Evolutionary conservation across 257 asterid species (phyloP).

Genomic region (Nicotiana undulata): DNA sequence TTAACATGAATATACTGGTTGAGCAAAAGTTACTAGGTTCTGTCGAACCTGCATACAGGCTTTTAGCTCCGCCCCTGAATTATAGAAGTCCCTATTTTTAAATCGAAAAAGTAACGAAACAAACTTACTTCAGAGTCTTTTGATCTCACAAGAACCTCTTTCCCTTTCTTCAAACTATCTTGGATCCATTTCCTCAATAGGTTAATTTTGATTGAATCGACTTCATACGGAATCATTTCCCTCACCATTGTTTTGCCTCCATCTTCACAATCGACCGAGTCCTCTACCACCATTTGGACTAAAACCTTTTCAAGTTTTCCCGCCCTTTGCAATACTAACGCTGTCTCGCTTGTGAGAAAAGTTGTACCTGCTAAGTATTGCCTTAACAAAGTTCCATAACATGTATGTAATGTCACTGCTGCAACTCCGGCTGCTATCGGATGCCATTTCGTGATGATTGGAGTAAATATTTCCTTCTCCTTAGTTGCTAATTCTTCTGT

Average conservation of each 20-base stretch:
- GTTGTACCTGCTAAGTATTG: conserved; percentile 47
- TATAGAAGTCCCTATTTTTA: neutral
- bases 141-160: conserved; percentile 51
- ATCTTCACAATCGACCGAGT: conserved; percentile 70
- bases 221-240: conserved; percentile 85
- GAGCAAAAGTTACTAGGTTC: too few species aligned
- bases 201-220: conserved; percentile 45
- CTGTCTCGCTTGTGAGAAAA: conserved; percentile 36
- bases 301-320: conserved; percentile 74
- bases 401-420: conserved; percentile 13
- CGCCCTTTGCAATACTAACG: conserved; percentile 53
- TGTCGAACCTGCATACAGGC: too few species aligned
- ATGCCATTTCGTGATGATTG: conserved; percentile 12
- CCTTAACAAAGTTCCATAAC: conserved; percentile 28
- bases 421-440: conserved; percentile 17
- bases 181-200: conserved; percentile 74
- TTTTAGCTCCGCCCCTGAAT: too few species aligned
- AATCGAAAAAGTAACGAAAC: neutral
- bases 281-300: conserved; percentile 77
- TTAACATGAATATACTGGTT: too few species aligned
- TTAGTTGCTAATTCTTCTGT: conserved; percentile 5
- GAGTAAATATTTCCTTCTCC: conserved; percentile 10
- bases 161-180: conserved; percentile 64
- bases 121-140: conserved; percentile 73
- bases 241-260: conserved; percentile 80